A percentile compares a stretch with the other conserved stretches of the same genome.
Conservation (phyloP, 495 filamentous ascomycete species). For the Penicillium mononematosum region DNA sequence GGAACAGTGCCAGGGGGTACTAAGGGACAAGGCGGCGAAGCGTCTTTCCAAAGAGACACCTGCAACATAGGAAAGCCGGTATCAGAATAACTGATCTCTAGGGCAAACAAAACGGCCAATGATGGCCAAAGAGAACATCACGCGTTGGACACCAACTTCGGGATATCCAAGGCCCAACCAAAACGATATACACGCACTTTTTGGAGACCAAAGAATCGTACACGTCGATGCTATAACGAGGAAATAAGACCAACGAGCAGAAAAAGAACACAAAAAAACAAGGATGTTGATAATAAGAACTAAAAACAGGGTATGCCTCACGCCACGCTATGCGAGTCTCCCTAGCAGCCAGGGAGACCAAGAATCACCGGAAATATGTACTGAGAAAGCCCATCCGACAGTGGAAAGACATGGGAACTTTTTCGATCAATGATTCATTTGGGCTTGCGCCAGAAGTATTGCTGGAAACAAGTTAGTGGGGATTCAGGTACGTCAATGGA, state of each 20-base stretch:
- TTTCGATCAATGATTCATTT: slow-evolving; percentile 41
- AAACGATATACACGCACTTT: slow-evolving; percentile 14
- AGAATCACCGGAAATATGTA: slow-evolving; percentile 45
- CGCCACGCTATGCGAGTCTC: slow-evolving; percentile 52
- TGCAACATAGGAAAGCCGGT: background rate
- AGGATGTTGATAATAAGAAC: slow-evolving; percentile 19
- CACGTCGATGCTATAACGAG: slow-evolving; percentile 30
- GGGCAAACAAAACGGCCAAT: background rate
- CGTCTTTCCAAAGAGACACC: background rate
- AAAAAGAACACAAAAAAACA: slow-evolving; percentile 14
- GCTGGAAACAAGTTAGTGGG: slow-evolving; percentile 49
- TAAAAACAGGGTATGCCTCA: slow-evolving; percentile 49
- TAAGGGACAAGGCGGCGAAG: background rate
- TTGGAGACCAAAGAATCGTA: slow-evolving; percentile 34
- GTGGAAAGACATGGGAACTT: slow-evolving; percentile 7
- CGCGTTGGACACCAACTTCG: background rate
- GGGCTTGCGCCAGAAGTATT: slow-evolving; percentile 93
- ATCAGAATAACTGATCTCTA: background rate
- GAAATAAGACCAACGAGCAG: slow-evolving; percentile 4
- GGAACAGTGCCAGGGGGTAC: slow-evolving; percentile 2
- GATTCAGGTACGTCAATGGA: slow-evolving; percentile 7
- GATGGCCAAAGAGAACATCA: background rate
- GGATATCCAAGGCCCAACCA: slow-evolving; percentile 7
- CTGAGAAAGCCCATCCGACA: slow-evolving; percentile 31
- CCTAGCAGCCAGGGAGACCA: slow-evolving; percentile 25